Evolutionary conservation across 1,284 basidiomycete species (phyloP).

Genomic region (Rhodotorula mucilaginosa): DNA sequence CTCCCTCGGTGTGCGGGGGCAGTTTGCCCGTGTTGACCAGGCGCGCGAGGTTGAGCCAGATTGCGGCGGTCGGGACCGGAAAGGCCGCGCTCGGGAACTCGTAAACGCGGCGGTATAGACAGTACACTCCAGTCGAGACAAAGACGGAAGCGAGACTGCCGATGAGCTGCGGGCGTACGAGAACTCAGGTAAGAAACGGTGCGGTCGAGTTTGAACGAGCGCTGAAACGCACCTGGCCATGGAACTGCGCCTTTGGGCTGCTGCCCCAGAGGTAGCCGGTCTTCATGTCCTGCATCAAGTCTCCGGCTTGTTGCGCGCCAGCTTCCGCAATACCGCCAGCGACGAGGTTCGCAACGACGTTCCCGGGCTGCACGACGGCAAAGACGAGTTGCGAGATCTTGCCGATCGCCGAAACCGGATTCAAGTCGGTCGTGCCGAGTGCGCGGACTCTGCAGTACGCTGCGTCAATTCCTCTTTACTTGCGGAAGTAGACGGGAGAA

Average conservation of each 20-base stretch:
- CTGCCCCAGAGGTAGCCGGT: constrained; percentile 77
- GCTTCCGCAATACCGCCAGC: constrained; percentile 95
- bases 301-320: constrained; percentile 93
- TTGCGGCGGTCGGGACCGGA: constrained; percentile 85
- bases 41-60: constrained; percentile 77
- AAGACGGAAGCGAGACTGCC: constrained; percentile 83
- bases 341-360: constrained; percentile 86
- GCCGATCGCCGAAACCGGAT: constrained; percentile 82
- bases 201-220: background rate
- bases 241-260: constrained; percentile 49
- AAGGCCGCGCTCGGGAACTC: constrained; percentile 73
- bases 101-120: constrained; percentile 82
- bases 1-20: constrained; percentile 69
- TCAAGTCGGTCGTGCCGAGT: constrained; percentile 87
- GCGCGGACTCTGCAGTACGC: constrained; percentile 67
- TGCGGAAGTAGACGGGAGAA: background rate
- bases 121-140: constrained; percentile 82
- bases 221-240: constrained; percentile 46
- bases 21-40: constrained; percentile 76
- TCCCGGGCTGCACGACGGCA: constrained; percentile 84
- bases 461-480: background rate
- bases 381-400: constrained; percentile 94
- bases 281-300: constrained; percentile 98
- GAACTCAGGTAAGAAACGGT: constrained; percentile 49
- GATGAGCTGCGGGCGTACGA: constrained; percentile 71